phyloP scores from a whole-genome alignment of 768 basidiomycete species.

The Rhodotorula sphaerocarpa region DNA sequence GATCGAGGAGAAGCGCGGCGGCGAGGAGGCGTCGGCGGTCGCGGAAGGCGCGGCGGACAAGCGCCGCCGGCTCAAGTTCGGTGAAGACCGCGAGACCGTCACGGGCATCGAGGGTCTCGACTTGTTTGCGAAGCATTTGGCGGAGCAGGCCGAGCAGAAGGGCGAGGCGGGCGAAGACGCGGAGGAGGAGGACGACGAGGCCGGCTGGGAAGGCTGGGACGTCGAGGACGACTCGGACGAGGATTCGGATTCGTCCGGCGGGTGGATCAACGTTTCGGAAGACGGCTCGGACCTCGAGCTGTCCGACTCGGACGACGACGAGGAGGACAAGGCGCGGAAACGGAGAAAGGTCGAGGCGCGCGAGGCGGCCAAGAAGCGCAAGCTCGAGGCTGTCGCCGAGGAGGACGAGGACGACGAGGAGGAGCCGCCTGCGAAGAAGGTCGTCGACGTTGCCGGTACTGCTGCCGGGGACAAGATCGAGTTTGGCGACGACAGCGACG shows the following conservation, averaged over 20 bases:
- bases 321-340: slow-evolving; percentile 38
- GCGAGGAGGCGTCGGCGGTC: slow-evolving; percentile 3
- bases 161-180: slow-evolving; percentile 52
- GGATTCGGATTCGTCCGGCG: slow-evolving; percentile 11
- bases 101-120: slow-evolving; percentile 82
- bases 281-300: slow-evolving; percentile 58
- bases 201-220: slow-evolving; percentile 74
- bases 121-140: slow-evolving; percentile 63
- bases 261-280: slow-evolving; percentile 11
- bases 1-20: not conserved
- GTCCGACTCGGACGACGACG: slow-evolving; percentile 64
- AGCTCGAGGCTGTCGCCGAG: slow-evolving; percentile 20
- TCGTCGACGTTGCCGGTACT: slow-evolving; percentile 23
- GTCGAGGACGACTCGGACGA: slow-evolving; percentile 38
- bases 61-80: slow-evolving; percentile 56
- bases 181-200: slow-evolving; percentile 55
- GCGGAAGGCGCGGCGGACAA: slow-evolving; percentile 34
- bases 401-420: slow-evolving; percentile 50
- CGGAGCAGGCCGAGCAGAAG: slow-evolving; percentile 60
- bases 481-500: slow-evolving; percentile 14
- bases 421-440: slow-evolving; percentile 17
- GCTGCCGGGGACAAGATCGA: slow-evolving; percentile 32
- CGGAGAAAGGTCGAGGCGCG: slow-evolving; percentile 16
- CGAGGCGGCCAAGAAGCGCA: slow-evolving; percentile 33
- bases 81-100: slow-evolving; percentile 64